These are phyloP conservation scores for Lecanoromycetidae sp. DNA, from an alignment of 2,329 filamentous ascomycete species.

Conservation along the genomic window DNA sequence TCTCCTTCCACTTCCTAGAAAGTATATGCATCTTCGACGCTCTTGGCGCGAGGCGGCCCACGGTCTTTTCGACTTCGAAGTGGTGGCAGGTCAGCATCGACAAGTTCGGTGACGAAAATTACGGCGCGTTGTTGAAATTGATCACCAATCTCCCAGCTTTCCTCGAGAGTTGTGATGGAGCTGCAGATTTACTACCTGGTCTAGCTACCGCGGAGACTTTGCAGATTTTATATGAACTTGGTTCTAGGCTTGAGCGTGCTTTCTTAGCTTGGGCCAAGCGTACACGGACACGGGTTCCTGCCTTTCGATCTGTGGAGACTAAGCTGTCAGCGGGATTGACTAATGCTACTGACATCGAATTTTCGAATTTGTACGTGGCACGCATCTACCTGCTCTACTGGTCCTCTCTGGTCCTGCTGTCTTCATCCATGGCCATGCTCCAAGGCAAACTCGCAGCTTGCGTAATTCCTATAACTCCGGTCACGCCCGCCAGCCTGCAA, in stretches of 20 bases:
- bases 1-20: neutral
- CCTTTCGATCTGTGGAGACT: too few species aligned
- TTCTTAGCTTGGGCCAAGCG: neutral
- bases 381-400: conserved; percentile 1
- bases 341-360: neutral
- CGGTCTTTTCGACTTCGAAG: neutral
- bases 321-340: too few species aligned
- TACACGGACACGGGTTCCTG: neutral
- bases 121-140: neutral
- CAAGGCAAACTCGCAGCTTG: neutral
- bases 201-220: neutral
- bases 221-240: neutral
- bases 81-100: neutral
- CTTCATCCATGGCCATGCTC: neutral
- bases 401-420: neutral
- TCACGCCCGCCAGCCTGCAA: too few species aligned
- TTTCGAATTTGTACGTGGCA: neutral
- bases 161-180: neutral
- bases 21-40: neutral
- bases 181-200: neutral
- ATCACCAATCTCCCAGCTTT: neutral
- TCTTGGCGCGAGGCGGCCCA: neutral
- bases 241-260: neutral
- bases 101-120: neutral
- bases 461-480: neutral